Percentiles rank a stretch among this genome's conserved stretches.
Conservation (phyloP, 495 filamentous ascomycete genomes). For the Xylaria nigripes region DNA sequence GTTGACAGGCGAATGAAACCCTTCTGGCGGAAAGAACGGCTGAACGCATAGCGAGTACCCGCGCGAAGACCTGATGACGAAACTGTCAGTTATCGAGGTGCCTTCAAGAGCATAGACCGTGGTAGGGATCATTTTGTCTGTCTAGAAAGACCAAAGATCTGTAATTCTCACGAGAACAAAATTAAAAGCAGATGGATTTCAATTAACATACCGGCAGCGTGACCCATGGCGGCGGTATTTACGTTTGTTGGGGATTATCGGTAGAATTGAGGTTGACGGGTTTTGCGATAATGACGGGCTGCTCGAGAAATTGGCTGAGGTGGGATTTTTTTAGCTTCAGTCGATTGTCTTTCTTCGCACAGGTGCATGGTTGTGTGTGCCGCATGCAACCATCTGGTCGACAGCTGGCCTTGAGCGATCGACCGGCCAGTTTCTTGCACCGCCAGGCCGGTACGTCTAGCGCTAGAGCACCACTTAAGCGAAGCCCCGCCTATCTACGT, state of each 20-base stretch:
- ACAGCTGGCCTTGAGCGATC: background rate
- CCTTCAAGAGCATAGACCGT: background rate
- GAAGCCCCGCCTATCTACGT: slow-evolving; percentile 11
- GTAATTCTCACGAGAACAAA: background rate
- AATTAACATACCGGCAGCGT: slow-evolving; percentile 65
- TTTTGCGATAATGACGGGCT: slow-evolving; percentile 16
- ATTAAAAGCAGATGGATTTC: background rate
- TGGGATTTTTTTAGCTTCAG: slow-evolving; percentile 14
- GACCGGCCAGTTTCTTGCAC: slow-evolving; percentile 1
- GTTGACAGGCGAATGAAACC: slow-evolving; percentile 85
- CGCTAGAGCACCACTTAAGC: slow-evolving; percentile 18
- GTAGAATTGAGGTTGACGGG: slow-evolving; percentile 29
- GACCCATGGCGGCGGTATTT: slow-evolving; percentile 68
- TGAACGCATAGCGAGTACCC: slow-evolving; percentile 70
- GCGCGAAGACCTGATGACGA: slow-evolving; percentile 5
- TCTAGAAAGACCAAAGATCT: background rate
- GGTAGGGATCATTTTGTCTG: background rate
- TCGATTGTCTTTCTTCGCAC: background rate
- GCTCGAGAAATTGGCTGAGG: slow-evolving; percentile 22
- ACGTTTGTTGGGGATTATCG: slow-evolving; percentile 30
- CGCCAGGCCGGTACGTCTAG: background rate
- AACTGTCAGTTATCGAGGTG: background rate
- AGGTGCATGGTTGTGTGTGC: slow-evolving; percentile 13
- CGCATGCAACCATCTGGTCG: background rate
- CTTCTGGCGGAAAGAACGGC: slow-evolving; percentile 85